Evolutionary conservation across 2,329 filamentous ascomycete genomes (phyloP), one percentile per base, ranked within the genome.

Genomic region (Didymellaceae sp.): DNA sequence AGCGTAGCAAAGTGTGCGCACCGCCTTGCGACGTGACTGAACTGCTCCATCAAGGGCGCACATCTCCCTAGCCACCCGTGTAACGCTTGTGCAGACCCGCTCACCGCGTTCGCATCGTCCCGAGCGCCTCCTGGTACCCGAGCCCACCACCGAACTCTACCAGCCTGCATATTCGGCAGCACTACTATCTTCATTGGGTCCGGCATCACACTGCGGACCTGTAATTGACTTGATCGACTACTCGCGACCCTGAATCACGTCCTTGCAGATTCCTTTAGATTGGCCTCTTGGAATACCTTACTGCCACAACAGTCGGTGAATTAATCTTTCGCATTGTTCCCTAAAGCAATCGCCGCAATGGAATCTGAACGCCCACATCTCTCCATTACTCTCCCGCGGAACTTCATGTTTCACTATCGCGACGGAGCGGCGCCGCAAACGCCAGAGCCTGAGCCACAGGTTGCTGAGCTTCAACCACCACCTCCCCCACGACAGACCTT

Each of bases 381-480:
- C 21, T 80, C 77, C 41, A 79, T 78, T 55, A 78, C 77, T 20
- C 73, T 82, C 28, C 79, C 79, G 20, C 71, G 77, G 45, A 78
- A 75, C 68, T 77, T 78, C 70, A 76, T 74, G 60, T 80, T 79
- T 61, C 75, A 78, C 65, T 78, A 77, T 66, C 71, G 70, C 41
- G 76, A 79, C 61, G 72, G 67, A 45, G 65, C 74, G 25, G 63
- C 72, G 46, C 79, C 79, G 34, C 76, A 68, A 44, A 78, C 77
- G 5, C 77, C 75, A 57, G 78, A 73, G 68, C 77, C 66, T 33
- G 73, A 79, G 41, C 67, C 71, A 33, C 62, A 64, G 34, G 57
- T 62, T 20, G 66, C 71, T 30, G 63, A 71, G 20, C 52, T 70
- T 28, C 66, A 72, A 37, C 77, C 77, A 20, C 74, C 76, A 33